A percentile compares a stretch with the other conserved stretches of the same genome.
Evolutionary conservation across 2,329 filamentous ascomycete species (phyloP).

Genomic region (Sporothrix protearum): DNA sequence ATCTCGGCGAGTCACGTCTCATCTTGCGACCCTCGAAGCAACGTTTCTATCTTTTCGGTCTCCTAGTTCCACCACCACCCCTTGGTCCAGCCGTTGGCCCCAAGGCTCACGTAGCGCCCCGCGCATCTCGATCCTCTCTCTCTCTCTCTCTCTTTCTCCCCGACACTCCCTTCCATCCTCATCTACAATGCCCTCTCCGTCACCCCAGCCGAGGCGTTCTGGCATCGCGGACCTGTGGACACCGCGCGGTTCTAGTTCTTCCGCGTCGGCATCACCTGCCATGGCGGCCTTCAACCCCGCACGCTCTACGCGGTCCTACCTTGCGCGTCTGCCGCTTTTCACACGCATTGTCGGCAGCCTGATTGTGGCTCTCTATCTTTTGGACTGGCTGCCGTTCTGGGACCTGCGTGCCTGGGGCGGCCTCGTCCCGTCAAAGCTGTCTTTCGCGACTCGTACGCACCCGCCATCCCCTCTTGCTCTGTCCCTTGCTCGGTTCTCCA

Average conservation of each 20-base stretch:
- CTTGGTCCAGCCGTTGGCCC: not conserved
- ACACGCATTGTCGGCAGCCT: conserved; percentile 67
- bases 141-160: not conserved
- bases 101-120: too few relatives aligned
- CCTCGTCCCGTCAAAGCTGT: conserved; percentile 72
- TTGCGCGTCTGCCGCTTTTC: conserved; percentile 81
- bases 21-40: not conserved
- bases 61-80: not conserved
- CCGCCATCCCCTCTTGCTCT: not conserved
- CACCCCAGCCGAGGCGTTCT: conserved; percentile 23
- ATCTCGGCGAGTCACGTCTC: not conserved
- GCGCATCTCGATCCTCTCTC: not conserved
- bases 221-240: conserved; percentile 24
- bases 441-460: conserved; percentile 64
- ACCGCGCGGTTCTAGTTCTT: conserved; percentile 13
- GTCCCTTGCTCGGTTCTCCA: not conserved
- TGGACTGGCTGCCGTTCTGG: conserved; percentile 66
- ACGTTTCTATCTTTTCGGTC: not conserved
- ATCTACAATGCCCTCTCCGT: conserved; percentile 23
- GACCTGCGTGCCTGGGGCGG: conserved; percentile 73
- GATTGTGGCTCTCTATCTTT: conserved; percentile 66
- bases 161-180: not conserved
- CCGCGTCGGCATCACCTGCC: not conserved
- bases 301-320: conserved; percentile 69
- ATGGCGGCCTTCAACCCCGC: conserved; percentile 59